These are phyloP conservation scores for Raphanus sativus DNA, from an alignment of 345 rosid genomes.

Conservation along the genomic window DNA sequence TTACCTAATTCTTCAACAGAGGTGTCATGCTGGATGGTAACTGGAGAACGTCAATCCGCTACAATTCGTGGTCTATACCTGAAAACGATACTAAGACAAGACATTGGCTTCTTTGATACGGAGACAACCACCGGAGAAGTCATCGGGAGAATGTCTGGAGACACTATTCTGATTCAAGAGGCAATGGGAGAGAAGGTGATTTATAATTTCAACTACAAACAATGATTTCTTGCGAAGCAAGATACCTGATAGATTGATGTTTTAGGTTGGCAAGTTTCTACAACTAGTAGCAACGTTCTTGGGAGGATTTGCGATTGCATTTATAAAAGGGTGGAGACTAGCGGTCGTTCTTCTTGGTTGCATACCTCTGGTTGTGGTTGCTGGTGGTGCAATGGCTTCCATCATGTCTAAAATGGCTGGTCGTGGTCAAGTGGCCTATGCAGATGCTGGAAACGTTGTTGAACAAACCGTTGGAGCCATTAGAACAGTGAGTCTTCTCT, in stretches of 20 bases:
- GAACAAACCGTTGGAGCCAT: constrained; percentile 86
- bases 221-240: neutral
- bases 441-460: constrained; percentile 81
- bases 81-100: constrained; percentile 81
- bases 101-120: constrained; percentile 75
- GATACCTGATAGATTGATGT: neutral
- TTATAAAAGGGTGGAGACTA: constrained; percentile 58
- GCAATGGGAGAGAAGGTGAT: constrained; percentile 92
- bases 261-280: constrained; percentile 75
- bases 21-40: constrained; percentile 89
- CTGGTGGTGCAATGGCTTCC: constrained; percentile 60
- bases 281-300: constrained; percentile 64
- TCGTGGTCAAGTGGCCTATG: constrained; percentile 75
- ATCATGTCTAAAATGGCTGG: constrained; percentile 69
- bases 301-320: constrained; percentile 70
- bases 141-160: constrained; percentile 91
- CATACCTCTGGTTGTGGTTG: constrained; percentile 56
- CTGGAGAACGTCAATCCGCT: constrained; percentile 80
- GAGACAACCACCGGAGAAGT: constrained; percentile 91
- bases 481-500: constrained; percentile 59
- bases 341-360: constrained; percentile 55
- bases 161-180: constrained; percentile 88
- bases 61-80: constrained; percentile 75
- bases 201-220: neutral
- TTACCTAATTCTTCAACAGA: constrained; percentile 43